Evolutionary conservation across 2,329 filamentous ascomycete species (phyloP), one percentile per base, ranked within the genome.

Genomic region (Fusarium floridanum): DNA sequence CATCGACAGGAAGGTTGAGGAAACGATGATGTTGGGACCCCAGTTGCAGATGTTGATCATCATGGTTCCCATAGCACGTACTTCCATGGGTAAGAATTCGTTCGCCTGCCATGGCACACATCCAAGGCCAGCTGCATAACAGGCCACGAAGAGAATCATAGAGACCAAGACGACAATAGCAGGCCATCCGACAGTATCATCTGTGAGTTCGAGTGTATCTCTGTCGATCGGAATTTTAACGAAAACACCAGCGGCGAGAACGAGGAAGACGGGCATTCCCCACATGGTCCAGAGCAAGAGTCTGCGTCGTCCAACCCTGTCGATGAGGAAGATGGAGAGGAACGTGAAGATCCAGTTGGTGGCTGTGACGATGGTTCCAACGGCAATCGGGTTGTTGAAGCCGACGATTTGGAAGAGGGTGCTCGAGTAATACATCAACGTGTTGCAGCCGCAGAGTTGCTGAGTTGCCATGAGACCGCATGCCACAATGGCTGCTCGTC

Each of bases 61-160:
- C 83, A 86, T 87, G 1, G 84, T 86, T 61, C 81, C 85, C 55
- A 83, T 73, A 5, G 84, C 84, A n/a, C 85, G 81, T 5, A 86
- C 84, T 64, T 86, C 84, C 50, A 86, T 78, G 1, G 76, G 74
- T 5, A 78, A 64, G 9, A 76, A 74, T 9, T 78, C 76, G 66
- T 75, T 78, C 0, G 72, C 74, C 12, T 75, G 73, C 69, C 76
- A 78, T 2, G 73, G 72, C 6, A 77, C 72, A 34, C 70, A 75
- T 5, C 72, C 75, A 0, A 77, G 57, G 4, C 75, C 75, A 9
- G 72, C 73, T 16, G 78, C 73, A 11, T 78, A 79, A 16, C 66
- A 77, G 2, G 74, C 75, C 20, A 76, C 74, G 29, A 77, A 76
- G 37, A 77, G 64, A 37, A 82, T 45, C 66, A 74, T 74, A 2